These are phyloP conservation scores for Byssochlamys sp. DNA, from an alignment of 2,329 filamentous ascomycete species.

Conservation along the genomic window DNA sequence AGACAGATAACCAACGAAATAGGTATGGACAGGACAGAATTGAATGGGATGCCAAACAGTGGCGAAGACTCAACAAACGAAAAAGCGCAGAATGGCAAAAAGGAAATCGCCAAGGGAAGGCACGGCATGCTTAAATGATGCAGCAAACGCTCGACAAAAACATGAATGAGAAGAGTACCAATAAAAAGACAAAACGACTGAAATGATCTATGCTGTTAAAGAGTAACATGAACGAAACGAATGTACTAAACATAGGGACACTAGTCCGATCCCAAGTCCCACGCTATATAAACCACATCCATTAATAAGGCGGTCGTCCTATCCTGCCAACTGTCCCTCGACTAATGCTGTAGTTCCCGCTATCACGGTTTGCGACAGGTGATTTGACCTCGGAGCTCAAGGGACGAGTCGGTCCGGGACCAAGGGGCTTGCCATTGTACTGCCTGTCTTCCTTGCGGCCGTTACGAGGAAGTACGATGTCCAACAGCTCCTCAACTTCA, in stretches of 20 bases:
- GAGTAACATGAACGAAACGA: background rate
- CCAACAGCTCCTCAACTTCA: background rate
- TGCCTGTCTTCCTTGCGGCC: background rate
- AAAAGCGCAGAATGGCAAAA: background rate
- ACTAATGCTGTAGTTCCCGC: background rate
- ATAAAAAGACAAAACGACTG: background rate
- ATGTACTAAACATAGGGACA: background rate
- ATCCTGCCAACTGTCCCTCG: slow-evolving; percentile 9
- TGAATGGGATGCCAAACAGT: background rate
- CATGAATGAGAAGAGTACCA: background rate
- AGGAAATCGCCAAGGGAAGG: background rate
- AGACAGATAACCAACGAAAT: background rate
- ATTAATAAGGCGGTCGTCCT: slow-evolving; percentile 16
- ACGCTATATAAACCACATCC: background rate
- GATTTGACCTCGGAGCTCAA: background rate
- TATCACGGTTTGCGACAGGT: background rate
- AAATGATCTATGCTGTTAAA: background rate
- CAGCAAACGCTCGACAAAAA: background rate
- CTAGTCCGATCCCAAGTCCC: background rate
- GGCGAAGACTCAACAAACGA: background rate
- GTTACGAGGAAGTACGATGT: background rate
- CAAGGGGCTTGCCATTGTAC: background rate
- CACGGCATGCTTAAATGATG: background rate
- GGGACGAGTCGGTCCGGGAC: background rate
- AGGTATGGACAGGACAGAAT: background rate